Base-by-base conservation (phyloP, 768 basidiomycete genomes). In the Leucogyrophana mollusca region DNA sequence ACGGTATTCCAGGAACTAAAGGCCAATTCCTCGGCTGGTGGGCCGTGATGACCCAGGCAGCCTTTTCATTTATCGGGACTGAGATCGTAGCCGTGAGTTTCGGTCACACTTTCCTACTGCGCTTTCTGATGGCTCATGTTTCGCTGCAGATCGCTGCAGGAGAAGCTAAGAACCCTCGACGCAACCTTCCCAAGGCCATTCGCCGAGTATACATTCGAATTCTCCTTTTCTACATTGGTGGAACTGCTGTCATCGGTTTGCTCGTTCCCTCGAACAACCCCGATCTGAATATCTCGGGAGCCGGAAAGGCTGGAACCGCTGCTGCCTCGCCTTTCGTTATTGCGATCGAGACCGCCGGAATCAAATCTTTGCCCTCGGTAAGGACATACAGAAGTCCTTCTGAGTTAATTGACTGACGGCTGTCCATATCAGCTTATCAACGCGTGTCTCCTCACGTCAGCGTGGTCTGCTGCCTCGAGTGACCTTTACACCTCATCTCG, bases 21-120 rank as follows among this genome's bases (percentile, higher is more conserved):
- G 94, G 93, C 8, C 80, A 73, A 20, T 96, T 97, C 77, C 74
- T 84, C 16, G 85, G 78, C 18, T 83, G 74, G 68, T 83, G 78
- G 76, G 64, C 79, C 0, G 85, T 85, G 47, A 69, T 95, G 68
- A 82, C 84, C 6, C 87, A 94, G 54, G 94, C 94, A 3, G 92
- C 90, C 11, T 96, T 94, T 73, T 92, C 90, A 9, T 94, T 77
- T 65, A 92, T 94, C 49, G 94, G 94, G 13, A 94, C 92, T 5
- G 94, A 97, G 65, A 93, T 95, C 59, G 92, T 95, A 34, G 91
- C 90, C 22, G 85, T 89, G 70, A 56, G 79, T 71, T 4, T 35
- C 14, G 10, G n/a, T n/a, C n/a, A n/a, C n/a, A n/a, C n/a, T 36
- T 16, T n/a, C 24, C 22, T 17, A 4, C 13, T 24, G n/a, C 18